Evolutionary conservation across 1,139 yeast species (phyloP).

Genomic region (Kazachstania sp.): DNA sequence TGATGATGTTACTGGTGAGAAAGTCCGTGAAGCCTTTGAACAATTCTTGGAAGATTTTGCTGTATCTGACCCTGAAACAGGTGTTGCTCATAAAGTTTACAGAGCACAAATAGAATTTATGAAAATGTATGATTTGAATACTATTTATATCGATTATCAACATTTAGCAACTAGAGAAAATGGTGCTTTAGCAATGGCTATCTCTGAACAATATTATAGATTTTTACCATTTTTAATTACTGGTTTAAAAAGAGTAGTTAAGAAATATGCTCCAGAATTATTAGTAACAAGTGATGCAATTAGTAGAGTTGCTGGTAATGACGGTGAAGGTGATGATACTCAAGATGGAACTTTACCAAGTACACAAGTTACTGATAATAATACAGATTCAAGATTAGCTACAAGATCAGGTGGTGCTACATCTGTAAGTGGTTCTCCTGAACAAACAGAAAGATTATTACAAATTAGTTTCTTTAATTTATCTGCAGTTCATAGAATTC

Average conservation of each 20-base stretch:
- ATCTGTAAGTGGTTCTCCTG: conserved; percentile 21
- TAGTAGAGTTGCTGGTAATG: conserved; percentile 33
- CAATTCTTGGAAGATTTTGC: conserved; percentile 62
- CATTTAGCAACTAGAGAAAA: conserved; percentile 70
- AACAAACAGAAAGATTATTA: conserved; percentile 58
- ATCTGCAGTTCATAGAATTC: conserved; percentile 73
- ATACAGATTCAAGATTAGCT: conserved; percentile 20
- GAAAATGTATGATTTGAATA: conserved; percentile 65
- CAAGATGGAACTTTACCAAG: conserved; percentile 1
- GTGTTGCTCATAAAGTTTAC: conserved; percentile 49
- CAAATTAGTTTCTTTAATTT: conserved; percentile 86
- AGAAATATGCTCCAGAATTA: conserved; percentile 67
- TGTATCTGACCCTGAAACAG: conserved; percentile 16
- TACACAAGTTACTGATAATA: neutral
- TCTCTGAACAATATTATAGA: conserved; percentile 84
- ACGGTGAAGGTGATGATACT: conserved; percentile 15
- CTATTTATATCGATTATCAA: conserved; percentile 77
- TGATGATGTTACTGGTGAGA: conserved; percentile 85
- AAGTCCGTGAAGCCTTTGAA: conserved; percentile 86
- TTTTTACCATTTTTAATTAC: conserved; percentile 76
- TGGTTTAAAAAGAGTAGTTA: conserved; percentile 67
- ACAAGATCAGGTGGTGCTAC: conserved; percentile 21
- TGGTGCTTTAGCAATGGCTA: conserved; percentile 85
- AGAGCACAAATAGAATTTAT: conserved; percentile 75
- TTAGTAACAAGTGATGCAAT: conserved; percentile 33